Conservation (phyloP, 2,329 filamentous ascomycete genomes). For the Cladophialophora psammophila region DNA sequence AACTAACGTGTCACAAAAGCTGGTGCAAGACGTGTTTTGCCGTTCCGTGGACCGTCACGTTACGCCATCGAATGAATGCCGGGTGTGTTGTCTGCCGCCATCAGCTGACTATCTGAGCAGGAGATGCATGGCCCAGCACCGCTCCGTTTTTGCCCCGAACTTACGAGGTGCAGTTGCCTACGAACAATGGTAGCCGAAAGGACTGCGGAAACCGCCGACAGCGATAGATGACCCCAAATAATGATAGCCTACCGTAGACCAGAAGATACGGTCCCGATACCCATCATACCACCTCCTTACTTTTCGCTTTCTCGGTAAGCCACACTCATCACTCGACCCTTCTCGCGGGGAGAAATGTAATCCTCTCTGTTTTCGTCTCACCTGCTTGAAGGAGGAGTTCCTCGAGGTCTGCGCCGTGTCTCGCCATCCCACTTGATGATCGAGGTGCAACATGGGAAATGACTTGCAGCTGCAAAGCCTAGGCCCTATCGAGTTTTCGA, state of each 20-base stretch:
- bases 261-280: neutral
- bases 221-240: neutral
- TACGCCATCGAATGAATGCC: too few relatives aligned
- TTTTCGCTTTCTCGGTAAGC: neutral
- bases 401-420: neutral
- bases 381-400: neutral
- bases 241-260: neutral
- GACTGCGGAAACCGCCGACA: constrained; percentile 1
- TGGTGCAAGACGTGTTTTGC: too few relatives aligned
- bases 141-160: constrained; percentile 2
- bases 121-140: neutral
- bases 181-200: neutral
- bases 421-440: neutral
- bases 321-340: neutral
- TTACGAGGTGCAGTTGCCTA: neutral
- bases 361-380: neutral
- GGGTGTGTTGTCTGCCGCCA: neutral
- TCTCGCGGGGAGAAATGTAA: neutral
- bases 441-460: neutral
- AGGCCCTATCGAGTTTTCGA: neutral
- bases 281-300: neutral
- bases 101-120: neutral
- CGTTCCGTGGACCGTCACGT: too few relatives aligned
- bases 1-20: too few relatives aligned
- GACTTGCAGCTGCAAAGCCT: neutral